These are phyloP conservation scores for Neonectria neomacrospora DNA, from an alignment of 2,329 filamentous ascomycete species.

Conservation along the genomic window DNA sequence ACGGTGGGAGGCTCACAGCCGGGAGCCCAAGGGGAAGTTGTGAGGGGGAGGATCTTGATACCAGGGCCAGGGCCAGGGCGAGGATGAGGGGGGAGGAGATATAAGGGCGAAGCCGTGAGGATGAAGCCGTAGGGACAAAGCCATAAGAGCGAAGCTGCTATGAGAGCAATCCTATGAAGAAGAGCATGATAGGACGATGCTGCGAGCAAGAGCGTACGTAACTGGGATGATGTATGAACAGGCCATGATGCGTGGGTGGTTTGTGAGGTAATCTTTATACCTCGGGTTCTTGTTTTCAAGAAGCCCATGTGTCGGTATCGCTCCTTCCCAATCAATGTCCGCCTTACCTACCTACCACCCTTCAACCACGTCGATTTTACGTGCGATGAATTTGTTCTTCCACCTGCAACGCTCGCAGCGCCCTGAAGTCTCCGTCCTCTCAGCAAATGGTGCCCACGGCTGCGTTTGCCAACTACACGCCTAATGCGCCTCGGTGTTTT, in stretches of 20 bases:
- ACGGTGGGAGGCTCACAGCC: conserved; percentile 71
- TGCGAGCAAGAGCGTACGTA: neutral
- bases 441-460: neutral
- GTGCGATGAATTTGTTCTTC: neutral
- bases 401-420: neutral
- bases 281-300: neutral
- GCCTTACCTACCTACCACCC: neutral
- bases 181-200: neutral
- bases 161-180: neutral
- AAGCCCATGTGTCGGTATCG: neutral
- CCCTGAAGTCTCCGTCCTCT: too few species aligned
- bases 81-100: neutral
- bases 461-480: neutral
- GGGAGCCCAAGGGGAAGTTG: conserved; percentile 47
- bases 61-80: too few species aligned
- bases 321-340: neutral
- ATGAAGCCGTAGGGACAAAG: neutral
- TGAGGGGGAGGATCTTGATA: conserved; percentile 8
- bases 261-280: neutral
- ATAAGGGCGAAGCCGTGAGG: neutral
- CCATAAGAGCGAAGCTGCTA: neutral
- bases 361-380: neutral
- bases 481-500: neutral
- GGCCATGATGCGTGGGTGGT: neutral
- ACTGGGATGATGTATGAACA: neutral